These are phyloP conservation scores for Drechslerella stenobrocha DNA, from an alignment of 2,329 filamentous ascomycete species.

Conservation along the genomic window DNA sequence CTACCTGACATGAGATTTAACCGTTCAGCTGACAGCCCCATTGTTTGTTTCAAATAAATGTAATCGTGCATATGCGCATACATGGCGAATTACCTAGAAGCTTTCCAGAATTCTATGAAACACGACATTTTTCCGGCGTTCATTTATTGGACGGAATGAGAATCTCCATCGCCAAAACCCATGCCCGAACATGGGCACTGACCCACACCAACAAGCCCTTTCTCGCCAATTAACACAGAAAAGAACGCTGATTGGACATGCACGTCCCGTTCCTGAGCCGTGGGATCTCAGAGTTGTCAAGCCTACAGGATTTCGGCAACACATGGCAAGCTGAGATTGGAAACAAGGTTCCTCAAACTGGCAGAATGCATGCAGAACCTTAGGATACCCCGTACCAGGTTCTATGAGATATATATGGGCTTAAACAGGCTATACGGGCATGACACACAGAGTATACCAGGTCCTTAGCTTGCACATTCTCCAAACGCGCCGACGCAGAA, in stretches of 20 bases:
- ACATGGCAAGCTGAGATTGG: slow-evolving; percentile 15
- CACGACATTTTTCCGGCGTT: slow-evolving; percentile 12
- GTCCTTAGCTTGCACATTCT: slow-evolving; percentile 44
- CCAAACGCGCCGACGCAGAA: slow-evolving; percentile 24
- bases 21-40: neutral
- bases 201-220: slow-evolving; percentile 6
- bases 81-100: too few relatives aligned
- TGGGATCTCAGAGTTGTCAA: too few relatives aligned
- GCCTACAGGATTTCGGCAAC: slow-evolving; percentile 10
- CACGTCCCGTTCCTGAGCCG: slow-evolving; percentile 40
- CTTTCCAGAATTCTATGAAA: slow-evolving; percentile 28
- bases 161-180: slow-evolving; percentile 1
- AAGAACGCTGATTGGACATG: too few relatives aligned
- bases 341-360: slow-evolving; percentile 32
- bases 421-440: slow-evolving; percentile 47
- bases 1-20: neutral
- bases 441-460: slow-evolving; percentile 21
- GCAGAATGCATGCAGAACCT: slow-evolving; percentile 20
- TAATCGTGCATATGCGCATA: neutral
- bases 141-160: slow-evolving; percentile 1
- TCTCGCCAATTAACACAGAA: too few relatives aligned
- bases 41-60: neutral
- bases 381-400: slow-evolving; percentile 10
- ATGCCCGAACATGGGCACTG: slow-evolving; percentile 8
- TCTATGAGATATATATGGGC: slow-evolving; percentile 12